A percentile compares a stretch with the other conserved stretches of the same genome.
Conservation (phyloP, 441 rosid genomes). For the Bruguiera hainesii region DNA sequence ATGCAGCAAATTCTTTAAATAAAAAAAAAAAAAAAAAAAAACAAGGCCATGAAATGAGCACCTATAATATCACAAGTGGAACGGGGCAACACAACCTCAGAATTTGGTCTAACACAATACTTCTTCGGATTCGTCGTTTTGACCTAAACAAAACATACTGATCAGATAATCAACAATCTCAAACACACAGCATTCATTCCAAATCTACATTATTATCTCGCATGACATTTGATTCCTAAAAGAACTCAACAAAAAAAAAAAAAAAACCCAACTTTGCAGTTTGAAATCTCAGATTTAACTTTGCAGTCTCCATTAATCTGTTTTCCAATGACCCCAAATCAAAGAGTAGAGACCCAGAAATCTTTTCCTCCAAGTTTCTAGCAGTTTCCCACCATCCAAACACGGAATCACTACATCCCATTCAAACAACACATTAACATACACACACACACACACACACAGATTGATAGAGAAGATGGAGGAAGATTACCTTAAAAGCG, state of each 20-base stretch:
- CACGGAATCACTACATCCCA: constrained; percentile 7
- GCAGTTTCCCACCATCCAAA: constrained; percentile 14
- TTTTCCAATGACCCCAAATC: not conserved
- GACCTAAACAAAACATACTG: constrained; percentile 42
- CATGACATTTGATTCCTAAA: not conserved
- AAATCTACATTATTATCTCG: constrained; percentile 7
- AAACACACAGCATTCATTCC: not conserved
- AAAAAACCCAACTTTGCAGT: not conserved
- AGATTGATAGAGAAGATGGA: not conserved
- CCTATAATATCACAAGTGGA: constrained; percentile 66
- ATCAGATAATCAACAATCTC: constrained; percentile 6
- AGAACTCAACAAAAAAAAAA: not conserved
- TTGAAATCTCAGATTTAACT: not conserved
- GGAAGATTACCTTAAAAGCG: constrained; percentile 53
- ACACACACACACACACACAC: not conserved
- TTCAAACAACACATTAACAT: not conserved
- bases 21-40: not conserved
- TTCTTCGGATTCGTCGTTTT: constrained; percentile 81
- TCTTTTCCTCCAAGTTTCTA: not conserved
- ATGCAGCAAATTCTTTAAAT: not conserved
- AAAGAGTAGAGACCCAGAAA: not conserved
- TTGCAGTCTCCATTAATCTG: not conserved
- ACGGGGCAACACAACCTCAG: constrained; percentile 67
- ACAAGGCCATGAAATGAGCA: constrained; percentile 9
- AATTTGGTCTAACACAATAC: constrained; percentile 75